A percentile compares a stretch with the other conserved stretches of the same genome.
Conservation (phyloP, 768 basidiomycete species). For the Suillus hirtellus region DNA sequence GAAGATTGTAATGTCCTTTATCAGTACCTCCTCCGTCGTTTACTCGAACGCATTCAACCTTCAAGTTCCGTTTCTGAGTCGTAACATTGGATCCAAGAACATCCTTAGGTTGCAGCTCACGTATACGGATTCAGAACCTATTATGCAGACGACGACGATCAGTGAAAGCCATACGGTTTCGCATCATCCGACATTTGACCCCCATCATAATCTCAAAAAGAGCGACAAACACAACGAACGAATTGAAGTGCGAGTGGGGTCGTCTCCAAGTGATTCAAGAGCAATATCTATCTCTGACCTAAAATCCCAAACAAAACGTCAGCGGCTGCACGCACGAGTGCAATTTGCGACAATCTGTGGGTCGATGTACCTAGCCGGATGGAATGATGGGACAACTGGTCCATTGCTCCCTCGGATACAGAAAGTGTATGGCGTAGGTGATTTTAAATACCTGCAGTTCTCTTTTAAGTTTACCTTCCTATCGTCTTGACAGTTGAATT, state of each 20-base stretch:
- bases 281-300: not conserved
- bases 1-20: not conserved
- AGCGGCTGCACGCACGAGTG: slow-evolving; percentile 28
- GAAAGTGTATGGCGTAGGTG: slow-evolving; percentile 46
- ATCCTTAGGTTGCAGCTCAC: not conserved
- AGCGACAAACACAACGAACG: not conserved
- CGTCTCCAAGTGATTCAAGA: not conserved
- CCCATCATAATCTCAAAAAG: not conserved
- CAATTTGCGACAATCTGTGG: slow-evolving; percentile 60
- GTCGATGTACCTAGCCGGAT: slow-evolving; percentile 63
- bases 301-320: slow-evolving; percentile 8
- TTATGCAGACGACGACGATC: not conserved
- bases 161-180: not conserved
- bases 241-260: not conserved
- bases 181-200: not conserved
- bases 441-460: not conserved
- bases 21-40: not conserved
- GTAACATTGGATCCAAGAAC: not conserved
- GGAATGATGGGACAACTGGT: slow-evolving; percentile 78
- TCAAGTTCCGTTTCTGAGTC: not conserved
- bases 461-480: not conserved
- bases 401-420: slow-evolving; percentile 76
- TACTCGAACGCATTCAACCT: not conserved
- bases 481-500: slow-evolving; percentile 41
- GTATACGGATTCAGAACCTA: not conserved